phyloP scores from a whole-genome alignment of 2,329 filamentous ascomycete species.

The Paracoccidioides brasiliensis region DNA sequence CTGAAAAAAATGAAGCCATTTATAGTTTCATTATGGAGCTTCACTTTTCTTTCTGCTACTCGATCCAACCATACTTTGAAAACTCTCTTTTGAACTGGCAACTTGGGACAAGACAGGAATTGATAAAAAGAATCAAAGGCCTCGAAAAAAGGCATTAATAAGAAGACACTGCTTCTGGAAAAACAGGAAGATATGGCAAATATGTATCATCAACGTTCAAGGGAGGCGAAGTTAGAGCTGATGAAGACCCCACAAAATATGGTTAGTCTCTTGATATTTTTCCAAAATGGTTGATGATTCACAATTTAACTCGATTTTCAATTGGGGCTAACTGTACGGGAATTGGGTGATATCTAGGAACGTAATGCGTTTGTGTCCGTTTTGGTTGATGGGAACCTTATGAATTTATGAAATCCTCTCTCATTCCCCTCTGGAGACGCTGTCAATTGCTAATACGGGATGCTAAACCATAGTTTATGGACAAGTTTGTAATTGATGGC shows the following conservation, averaged over 20 bases:
- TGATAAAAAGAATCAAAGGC: background rate
- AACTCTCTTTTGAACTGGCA: background rate
- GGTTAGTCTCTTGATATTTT: background rate
- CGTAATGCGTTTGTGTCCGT: slow-evolving; percentile 20
- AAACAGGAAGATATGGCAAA: slow-evolving; percentile 2
- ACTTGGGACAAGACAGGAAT: background rate
- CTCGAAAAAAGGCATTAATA: background rate
- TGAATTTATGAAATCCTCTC: slow-evolving; percentile 19
- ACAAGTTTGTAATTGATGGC: slow-evolving; percentile 20
- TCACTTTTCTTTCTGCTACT: background rate
- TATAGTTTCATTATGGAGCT: slow-evolving; percentile 1
- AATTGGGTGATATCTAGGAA: background rate
- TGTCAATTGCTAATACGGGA: background rate
- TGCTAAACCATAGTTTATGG: slow-evolving; percentile 19
- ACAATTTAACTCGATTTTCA: background rate
- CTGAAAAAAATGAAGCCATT: background rate
- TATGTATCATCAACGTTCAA: slow-evolving; percentile 3
- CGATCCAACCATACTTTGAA: too few relatives aligned
- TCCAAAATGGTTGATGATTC: background rate
- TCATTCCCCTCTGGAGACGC: background rate
- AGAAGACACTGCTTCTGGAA: slow-evolving; percentile 1
- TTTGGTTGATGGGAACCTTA: slow-evolving; percentile 29
- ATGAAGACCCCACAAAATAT: slow-evolving; percentile 3
- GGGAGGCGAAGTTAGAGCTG: background rate
- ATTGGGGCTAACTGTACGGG: background rate